These are phyloP conservation scores for Curvularia sp. DNA, from an alignment of 2,329 filamentous ascomycete species.

Conservation along the genomic window DNA sequence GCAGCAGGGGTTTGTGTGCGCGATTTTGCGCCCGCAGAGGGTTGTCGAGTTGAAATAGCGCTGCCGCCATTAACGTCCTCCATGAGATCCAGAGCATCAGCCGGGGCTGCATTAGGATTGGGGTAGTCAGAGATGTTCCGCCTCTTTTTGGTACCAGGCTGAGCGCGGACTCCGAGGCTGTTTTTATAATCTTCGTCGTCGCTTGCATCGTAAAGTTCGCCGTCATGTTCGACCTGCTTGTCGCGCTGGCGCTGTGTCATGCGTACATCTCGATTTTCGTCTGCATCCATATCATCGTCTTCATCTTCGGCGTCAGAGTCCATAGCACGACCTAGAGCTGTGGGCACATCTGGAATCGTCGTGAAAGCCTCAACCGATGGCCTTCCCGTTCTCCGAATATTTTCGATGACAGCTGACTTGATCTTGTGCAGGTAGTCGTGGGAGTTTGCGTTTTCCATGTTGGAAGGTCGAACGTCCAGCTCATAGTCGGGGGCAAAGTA, in stretches of 20 bases:
- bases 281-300: conserved; percentile 75
- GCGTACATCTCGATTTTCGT: conserved; percentile 83
- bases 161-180: conserved; percentile 73
- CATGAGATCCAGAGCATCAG: conserved; percentile 38
- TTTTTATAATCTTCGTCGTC: conserved; percentile 84
- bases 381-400: conserved; percentile 68
- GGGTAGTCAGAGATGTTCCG: conserved; percentile 69
- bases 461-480: conserved; percentile 71
- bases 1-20: conserved; percentile 41
- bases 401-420: conserved; percentile 69
- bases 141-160: conserved; percentile 57
- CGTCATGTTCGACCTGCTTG: conserved; percentile 75
- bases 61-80: conserved; percentile 46
- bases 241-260: conserved; percentile 85
- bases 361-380: conserved; percentile 60
- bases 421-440: conserved; percentile 74
- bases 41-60: conserved; percentile 37
- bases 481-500: conserved; percentile 76
- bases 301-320: conserved; percentile 71
- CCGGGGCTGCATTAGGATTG: conserved; percentile 58
- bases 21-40: conserved; percentile 35
- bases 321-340: conserved; percentile 60
- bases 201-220: conserved; percentile 77
- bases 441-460: conserved; percentile 76
- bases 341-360: conserved; percentile 65